A percentile compares a stretch with the other conserved stretches of the same genome.
Conservation (phyloP, 768 basidiomycete genomes). For the Fistulinella prunicolor region DNA sequence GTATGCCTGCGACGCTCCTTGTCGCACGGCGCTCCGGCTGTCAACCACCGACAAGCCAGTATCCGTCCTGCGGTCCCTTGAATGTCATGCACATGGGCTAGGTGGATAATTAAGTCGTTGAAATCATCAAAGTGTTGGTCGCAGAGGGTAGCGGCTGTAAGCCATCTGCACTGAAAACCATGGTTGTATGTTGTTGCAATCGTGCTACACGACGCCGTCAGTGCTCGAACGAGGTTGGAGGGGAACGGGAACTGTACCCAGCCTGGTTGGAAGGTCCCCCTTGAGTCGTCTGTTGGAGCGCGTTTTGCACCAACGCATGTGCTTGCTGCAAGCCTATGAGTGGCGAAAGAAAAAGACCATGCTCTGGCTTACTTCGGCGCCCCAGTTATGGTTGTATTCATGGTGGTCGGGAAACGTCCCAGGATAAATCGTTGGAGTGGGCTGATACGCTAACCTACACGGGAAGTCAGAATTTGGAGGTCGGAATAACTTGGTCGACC, state of each 20-base stretch:
- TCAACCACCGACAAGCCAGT: too few species aligned
- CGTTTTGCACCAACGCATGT: background rate
- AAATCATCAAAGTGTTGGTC: too few species aligned
- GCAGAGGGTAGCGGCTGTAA: background rate
- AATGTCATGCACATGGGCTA: too few species aligned
- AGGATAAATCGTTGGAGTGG: background rate
- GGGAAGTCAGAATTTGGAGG: background rate
- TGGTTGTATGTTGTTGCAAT: background rate
- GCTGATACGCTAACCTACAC: background rate
- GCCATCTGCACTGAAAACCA: background rate
- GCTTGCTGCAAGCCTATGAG: constrained; percentile 5
- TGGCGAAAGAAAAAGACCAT: background rate
- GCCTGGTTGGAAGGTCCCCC: background rate
- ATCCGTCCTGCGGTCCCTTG: too few species aligned
- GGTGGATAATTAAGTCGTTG: too few species aligned
- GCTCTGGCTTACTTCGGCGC: background rate
- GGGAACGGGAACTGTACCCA: background rate
- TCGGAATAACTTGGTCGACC: too few species aligned
- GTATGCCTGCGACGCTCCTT: too few species aligned
- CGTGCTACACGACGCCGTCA: constrained; percentile 2
- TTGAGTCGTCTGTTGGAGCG: background rate
- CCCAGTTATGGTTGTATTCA: constrained; percentile 1
- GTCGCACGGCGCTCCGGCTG: too few species aligned
- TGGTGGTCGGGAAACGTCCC: accelerated
- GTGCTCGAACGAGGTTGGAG: too few species aligned